Evolutionary conservation across 345 rosid species (phyloP).

Genomic region (Eucalyptus decipiens): DNA sequence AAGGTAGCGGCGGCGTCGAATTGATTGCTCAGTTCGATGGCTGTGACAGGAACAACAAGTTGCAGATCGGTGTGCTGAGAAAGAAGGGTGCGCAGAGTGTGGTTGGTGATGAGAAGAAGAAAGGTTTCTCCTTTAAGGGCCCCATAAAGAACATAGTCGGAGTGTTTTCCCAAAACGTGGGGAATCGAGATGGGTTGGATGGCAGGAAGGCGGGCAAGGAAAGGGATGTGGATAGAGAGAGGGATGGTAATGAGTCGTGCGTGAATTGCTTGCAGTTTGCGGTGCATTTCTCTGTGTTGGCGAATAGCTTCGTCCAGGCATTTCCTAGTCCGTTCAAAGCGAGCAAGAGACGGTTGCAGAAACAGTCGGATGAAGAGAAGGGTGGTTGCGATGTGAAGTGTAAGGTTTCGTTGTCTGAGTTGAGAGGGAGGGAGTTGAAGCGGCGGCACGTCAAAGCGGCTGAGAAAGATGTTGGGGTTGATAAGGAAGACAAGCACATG

Average conservation of each 20-base stretch:
- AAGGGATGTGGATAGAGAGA: slow-evolving; percentile 7
- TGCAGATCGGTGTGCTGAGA: not conserved
- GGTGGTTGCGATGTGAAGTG: slow-evolving; percentile 6
- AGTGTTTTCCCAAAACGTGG: slow-evolving; percentile 32
- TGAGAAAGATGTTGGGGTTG: not conserved
- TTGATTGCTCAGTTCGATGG: slow-evolving; percentile 10
- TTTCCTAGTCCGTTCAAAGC: slow-evolving; percentile 46
- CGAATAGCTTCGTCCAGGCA: slow-evolving; percentile 59
- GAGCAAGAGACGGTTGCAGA: slow-evolving; percentile 40
- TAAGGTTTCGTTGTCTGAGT: slow-evolving; percentile 5
- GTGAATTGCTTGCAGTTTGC: slow-evolving; percentile 69
- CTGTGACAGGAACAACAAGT: slow-evolving; percentile 13
- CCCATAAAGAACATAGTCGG: slow-evolving; percentile 44
- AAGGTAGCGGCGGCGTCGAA: slow-evolving; percentile 16
- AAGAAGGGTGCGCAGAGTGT: slow-evolving; percentile 5
- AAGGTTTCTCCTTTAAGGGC: slow-evolving; percentile 37
- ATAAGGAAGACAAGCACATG: slow-evolving; percentile 23
- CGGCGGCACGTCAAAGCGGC: not conserved
- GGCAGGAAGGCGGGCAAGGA: slow-evolving; percentile 8
- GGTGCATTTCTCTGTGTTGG: slow-evolving; percentile 58
- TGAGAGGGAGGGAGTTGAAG: slow-evolving; percentile 11
- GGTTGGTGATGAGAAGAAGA: slow-evolving; percentile 44
- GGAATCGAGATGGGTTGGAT: slow-evolving; percentile 16
- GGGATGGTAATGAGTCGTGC: slow-evolving; percentile 43
- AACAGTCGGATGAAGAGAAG: slow-evolving; percentile 20